Evolutionary conservation across 208 protist genomes (phyloP).

Genomic region (Crithidia brevicula): DNA sequence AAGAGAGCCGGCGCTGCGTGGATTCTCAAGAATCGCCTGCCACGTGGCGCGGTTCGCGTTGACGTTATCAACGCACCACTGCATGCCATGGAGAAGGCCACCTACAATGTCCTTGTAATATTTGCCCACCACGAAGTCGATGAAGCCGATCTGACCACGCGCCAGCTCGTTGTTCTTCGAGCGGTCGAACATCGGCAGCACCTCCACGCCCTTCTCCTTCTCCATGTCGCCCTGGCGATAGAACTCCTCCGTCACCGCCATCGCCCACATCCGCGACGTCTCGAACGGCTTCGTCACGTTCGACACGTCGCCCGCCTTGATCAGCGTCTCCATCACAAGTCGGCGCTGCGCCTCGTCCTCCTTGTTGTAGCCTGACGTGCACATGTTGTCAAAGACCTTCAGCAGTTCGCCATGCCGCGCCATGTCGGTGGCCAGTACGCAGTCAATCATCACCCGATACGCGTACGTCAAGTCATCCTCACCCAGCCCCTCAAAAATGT

Average conservation of each 20-base stretch:
- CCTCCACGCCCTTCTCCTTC: conserved; percentile 84
- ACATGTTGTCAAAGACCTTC: conserved; percentile 36
- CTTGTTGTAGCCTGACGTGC: conserved; percentile 34
- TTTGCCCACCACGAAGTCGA: conserved; percentile 84
- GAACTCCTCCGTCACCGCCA: conserved; percentile 90
- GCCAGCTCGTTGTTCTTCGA: conserved; percentile 86
- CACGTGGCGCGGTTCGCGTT: conserved; percentile 63
- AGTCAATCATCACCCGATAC: conserved; percentile 82
- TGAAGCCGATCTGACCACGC: conserved; percentile 87
- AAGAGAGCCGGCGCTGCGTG: neutral
- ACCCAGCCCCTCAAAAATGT: conserved; percentile 75
- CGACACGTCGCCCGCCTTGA: conserved; percentile 86
- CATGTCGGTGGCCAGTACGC: conserved; percentile 89
- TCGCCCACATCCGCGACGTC: conserved; percentile 79
- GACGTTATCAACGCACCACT: conserved; percentile 81
- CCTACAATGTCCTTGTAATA: conserved; percentile 79
- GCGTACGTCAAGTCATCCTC: conserved; percentile 44
- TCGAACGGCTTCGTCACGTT: conserved; percentile 91
- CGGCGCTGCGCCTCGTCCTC: conserved; percentile 32
- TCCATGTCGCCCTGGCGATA: conserved; percentile 90
- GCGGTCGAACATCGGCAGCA: conserved; percentile 88
- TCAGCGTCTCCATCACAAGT: conserved; percentile 67
- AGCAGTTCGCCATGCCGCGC: conserved; percentile 68
- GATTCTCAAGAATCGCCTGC: conserved; percentile 62
- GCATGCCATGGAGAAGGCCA: conserved; percentile 67